Evolutionary conservation across 148 eudicot genomes (phyloP), one percentile per base, ranked within the genome.

Genomic region (Silene latifolia): DNA sequence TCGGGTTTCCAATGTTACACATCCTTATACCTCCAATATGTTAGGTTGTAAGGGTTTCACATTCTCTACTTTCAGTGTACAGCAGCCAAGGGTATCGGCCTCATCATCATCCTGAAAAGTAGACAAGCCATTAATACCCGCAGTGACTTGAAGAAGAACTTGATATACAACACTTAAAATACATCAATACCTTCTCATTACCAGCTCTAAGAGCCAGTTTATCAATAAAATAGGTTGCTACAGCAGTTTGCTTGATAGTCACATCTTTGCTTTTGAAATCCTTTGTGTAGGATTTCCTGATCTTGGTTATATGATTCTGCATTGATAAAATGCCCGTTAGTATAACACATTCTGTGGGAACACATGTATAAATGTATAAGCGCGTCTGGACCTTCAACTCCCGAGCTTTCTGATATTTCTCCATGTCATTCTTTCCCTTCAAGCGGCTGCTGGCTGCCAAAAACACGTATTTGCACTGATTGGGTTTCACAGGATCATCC

Each of bases 161-260:
- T 5, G 39, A 48, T 42, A 58, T 78, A 62, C n/a, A n/a, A n/a
- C n/a, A n/a, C n/a, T n/a, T n/a, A n/a, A n/a, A n/a, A n/a, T n/a
- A n/a, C n/a, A n/a, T n/a, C n/a, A n/a, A n/a, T n/a, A n/a, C 96
- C 93, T 91, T 91, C 81, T 91, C 93, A 79, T 91, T 91, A 74
- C 96, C 93, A 58, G 93, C 96, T 83, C 96, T 91, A 72, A 91
- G 96, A 67, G 96, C 93, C 67, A 91, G 75, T 78, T 82, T 86
- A 82, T 91, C 96, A 77, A 91, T 91, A 56, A 89, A 88, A 82
- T 91, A 91, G 6, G 96, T 91, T n/a, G 96, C 96, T 66, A 91
- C 92, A n/a, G 96, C 96, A 66, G 87, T 85, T 80, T 91, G 96
- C 82, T 72, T 78, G 79, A 75, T 86, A 5, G 88, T 76, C 46